A percentile compares a stretch with the other conserved stretches of the same genome.
Conservation (phyloP, 495 filamentous ascomycete genomes). For the Neurospora hispaniola region DNA sequence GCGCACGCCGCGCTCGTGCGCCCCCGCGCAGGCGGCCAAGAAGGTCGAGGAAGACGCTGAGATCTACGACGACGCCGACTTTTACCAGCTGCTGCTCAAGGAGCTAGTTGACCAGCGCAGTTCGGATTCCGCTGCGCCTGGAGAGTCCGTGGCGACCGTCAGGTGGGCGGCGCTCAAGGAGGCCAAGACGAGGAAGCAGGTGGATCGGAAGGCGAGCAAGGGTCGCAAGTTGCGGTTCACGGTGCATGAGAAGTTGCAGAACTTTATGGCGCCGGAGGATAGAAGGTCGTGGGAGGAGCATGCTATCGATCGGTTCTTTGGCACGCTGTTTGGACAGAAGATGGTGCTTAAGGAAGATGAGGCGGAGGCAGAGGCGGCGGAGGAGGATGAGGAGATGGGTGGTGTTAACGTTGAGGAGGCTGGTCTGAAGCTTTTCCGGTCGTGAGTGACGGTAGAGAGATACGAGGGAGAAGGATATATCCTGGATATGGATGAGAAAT, state of each 20-base stretch:
- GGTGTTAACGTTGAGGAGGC: constrained; percentile 50
- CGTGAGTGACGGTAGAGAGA: constrained; percentile 13
- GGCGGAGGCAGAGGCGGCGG: constrained; percentile 26
- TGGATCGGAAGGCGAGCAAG: constrained; percentile 93
- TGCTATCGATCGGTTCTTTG: constrained; percentile 80
- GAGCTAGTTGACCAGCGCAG: constrained; percentile 84
- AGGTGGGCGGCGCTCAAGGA: constrained; percentile 61
- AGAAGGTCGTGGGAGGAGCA: constrained; percentile 62
- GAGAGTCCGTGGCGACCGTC: constrained; percentile 33
- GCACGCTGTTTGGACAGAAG: constrained; percentile 74
- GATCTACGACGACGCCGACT: constrained; percentile 86
- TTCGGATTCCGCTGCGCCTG: constrained; percentile 40
- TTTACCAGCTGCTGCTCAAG: constrained; percentile 85
- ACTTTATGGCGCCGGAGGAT: constrained; percentile 95
- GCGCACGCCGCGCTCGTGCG: constrained; percentile 58
- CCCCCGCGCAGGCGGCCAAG: constrained; percentile 50
- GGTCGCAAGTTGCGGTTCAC: constrained; percentile 86
- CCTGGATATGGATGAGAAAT: background rate
- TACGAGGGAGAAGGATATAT: background rate
- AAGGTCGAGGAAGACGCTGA: constrained; percentile 39
- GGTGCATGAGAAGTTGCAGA: constrained; percentile 93
- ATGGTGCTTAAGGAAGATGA: constrained; percentile 54
- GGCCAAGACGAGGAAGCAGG: constrained; percentile 67
- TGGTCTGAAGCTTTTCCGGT: constrained; percentile 67
- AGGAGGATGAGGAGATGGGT: constrained; percentile 43